phyloP scores from a whole-genome alignment of 2,329 filamentous ascomycete genomes.

The Plectosphaerella sp. region DNA sequence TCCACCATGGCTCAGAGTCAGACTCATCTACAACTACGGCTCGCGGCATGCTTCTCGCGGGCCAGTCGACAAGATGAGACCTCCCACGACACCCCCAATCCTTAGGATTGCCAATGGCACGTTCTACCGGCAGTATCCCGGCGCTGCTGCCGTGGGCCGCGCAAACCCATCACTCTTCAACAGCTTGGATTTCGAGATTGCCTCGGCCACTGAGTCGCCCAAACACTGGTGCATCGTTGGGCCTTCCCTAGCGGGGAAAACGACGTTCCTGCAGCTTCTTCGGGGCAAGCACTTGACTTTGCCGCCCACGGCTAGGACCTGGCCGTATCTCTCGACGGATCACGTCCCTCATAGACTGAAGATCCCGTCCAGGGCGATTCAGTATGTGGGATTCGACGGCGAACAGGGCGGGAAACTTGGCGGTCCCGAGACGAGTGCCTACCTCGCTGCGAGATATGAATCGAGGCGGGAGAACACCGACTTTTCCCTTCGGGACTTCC shows the following conservation, averaged over 20 bases:
- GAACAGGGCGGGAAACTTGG: constrained; percentile 55
- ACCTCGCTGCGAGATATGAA: constrained; percentile 88
- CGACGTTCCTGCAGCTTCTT: constrained; percentile 75
- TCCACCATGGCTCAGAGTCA: background rate
- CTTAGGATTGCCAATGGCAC: constrained; percentile 74
- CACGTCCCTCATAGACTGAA: constrained; percentile 52
- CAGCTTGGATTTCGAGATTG: constrained; percentile 65
- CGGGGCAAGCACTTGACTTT: constrained; percentile 70
- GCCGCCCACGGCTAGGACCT: constrained; percentile 71
- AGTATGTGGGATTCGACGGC: constrained; percentile 86
- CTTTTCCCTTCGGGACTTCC: constrained; percentile 76
- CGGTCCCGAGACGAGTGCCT: constrained; percentile 64
- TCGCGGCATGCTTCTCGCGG: background rate
- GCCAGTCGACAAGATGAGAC: background rate
- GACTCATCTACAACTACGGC: background rate
- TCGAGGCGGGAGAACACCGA: constrained; percentile 81
- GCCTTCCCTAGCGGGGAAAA: constrained; percentile 73
- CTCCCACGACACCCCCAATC: constrained; percentile 42
- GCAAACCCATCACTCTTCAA: constrained; percentile 71
- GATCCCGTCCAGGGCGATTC: constrained; percentile 64
- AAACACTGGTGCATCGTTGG: constrained; percentile 84
- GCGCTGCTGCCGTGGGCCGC: constrained; percentile 33
- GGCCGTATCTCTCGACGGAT: constrained; percentile 68
- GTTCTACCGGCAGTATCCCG: constrained; percentile 75
- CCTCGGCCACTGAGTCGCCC: constrained; percentile 33